Percentiles rank a stretch among this genome's conserved stretches.
phyloP scores from a whole-genome alignment of 768 basidiomycete genomes.

The Lactarius hengduanensis region DNA sequence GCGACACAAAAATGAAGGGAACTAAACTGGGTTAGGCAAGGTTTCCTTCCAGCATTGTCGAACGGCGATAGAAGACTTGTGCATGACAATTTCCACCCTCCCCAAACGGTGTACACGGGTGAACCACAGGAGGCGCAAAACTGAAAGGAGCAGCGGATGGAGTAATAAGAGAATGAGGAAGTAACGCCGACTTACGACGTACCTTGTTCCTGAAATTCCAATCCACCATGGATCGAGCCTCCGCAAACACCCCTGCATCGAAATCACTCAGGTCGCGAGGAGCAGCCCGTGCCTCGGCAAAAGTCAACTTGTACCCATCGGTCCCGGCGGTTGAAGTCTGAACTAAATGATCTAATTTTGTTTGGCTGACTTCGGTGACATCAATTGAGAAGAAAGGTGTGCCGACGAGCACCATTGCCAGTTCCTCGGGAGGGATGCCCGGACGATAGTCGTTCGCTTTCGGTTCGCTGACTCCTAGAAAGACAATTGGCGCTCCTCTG shows the following conservation, averaged over 20 bases:
- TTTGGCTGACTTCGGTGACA: constrained; percentile 51
- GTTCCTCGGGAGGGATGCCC: constrained; percentile 54
- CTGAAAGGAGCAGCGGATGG: constrained; percentile 40
- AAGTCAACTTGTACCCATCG: constrained; percentile 47
- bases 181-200: constrained; percentile 24
- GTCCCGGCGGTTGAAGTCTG: constrained; percentile 39
- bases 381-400: constrained; percentile 85
- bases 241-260: constrained; percentile 73
- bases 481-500: constrained; percentile 61
- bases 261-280: constrained; percentile 57
- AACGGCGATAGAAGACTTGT: constrained; percentile 72
- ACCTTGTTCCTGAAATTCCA: constrained; percentile 93
- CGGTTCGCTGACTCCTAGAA: constrained; percentile 74
- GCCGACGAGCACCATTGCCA: constrained; percentile 66
- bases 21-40: constrained; percentile 70
- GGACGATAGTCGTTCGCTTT: constrained; percentile 44
- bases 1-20: constrained; percentile 11
- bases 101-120: constrained; percentile 83
- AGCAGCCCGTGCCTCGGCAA: constrained; percentile 62
- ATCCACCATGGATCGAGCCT: constrained; percentile 79
- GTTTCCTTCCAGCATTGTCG: constrained; percentile 57
- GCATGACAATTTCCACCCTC: constrained; percentile 93
- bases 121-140: constrained; percentile 90
- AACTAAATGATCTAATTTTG: constrained; percentile 44
- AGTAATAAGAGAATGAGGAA: constrained; percentile 4